phyloP scores from a whole-genome alignment of 768 basidiomycete genomes.

The Xanthoconium purpureum region DNA sequence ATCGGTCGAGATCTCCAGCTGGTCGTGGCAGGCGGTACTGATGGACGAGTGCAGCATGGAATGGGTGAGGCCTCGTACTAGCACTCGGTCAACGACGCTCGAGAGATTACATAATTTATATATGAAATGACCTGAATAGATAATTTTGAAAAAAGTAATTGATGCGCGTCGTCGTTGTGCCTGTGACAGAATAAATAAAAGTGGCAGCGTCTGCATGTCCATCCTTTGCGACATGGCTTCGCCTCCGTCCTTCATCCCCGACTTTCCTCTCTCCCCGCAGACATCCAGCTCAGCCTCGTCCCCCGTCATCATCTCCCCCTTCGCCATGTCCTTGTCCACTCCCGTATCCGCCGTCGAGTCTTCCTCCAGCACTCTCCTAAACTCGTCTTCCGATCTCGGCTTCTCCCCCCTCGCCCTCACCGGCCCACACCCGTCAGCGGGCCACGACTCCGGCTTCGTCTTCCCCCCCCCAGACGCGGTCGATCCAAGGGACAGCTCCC shows the following conservation, averaged over 20 bases:
- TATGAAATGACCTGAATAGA: slow-evolving; percentile 14
- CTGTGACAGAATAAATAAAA: slow-evolving; percentile 35
- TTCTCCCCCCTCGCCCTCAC: slow-evolving; percentile 23
- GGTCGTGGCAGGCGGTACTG: slow-evolving; percentile 56
- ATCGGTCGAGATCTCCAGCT: slow-evolving; percentile 66
- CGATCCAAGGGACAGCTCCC: slow-evolving; percentile 22
- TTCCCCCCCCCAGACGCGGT: slow-evolving; percentile 26
- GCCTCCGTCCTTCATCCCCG: slow-evolving; percentile 28
- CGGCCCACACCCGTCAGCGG: slow-evolving; percentile 1
- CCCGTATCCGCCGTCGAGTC: slow-evolving; percentile 21
- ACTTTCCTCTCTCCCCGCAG: slow-evolving; percentile 34
- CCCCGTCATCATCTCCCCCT: neutral
- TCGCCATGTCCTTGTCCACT: slow-evolving; percentile 5
- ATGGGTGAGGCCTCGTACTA: slow-evolving; percentile 22
- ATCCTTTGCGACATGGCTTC: neutral
- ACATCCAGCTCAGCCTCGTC: slow-evolving; percentile 33
- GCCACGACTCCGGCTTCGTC: slow-evolving; percentile 21
- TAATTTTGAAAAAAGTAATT: slow-evolving; percentile 24
- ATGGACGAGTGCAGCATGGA: slow-evolving; percentile 26
- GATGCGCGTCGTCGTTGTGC: slow-evolving; percentile 23
- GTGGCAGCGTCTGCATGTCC: slow-evolving; percentile 22
- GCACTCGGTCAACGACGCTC: neutral
- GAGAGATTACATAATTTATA: slow-evolving; percentile 19
- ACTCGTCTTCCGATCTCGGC: slow-evolving; percentile 22
- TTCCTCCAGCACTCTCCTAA: slow-evolving; percentile 16